phyloP scores from a whole-genome alignment of 73 alveolate species.

The Paramecium biaurelia region DNA sequence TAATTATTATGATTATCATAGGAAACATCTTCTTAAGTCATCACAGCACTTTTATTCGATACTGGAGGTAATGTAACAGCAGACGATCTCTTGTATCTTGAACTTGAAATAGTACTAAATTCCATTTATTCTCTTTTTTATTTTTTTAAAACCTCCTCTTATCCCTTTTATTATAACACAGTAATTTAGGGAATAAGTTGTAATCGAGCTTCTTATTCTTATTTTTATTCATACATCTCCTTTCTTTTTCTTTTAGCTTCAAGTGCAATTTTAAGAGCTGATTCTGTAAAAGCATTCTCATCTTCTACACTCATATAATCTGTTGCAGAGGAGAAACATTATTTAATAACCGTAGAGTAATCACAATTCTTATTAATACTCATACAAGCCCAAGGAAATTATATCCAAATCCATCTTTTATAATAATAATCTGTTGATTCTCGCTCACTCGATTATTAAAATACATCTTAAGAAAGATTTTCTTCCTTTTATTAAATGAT shows the following conservation, averaged over 20 bases:
- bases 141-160: background rate
- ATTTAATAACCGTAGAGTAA: constrained; percentile 55
- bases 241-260: constrained; percentile 72
- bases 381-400: constrained; percentile 76
- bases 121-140: background rate
- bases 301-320: constrained; percentile 73
- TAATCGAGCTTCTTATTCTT: background rate
- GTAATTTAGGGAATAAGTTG: constrained; percentile 30
- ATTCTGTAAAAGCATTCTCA: constrained; percentile 72
- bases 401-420: constrained; percentile 81
- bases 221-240: constrained; percentile 35
- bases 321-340: constrained; percentile 64
- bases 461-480: background rate
- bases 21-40: background rate
- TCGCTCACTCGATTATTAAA: background rate
- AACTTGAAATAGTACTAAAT: background rate
- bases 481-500: background rate
- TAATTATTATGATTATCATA: background rate
- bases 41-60: background rate
- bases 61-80: background rate
- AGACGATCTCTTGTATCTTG: background rate
- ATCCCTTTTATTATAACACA: background rate
- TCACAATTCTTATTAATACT: constrained; percentile 65
- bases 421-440: constrained; percentile 71
- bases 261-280: constrained; percentile 66